Base-by-base conservation (phyloP, 139 green algal species). In the Volvox africanus region DNA sequence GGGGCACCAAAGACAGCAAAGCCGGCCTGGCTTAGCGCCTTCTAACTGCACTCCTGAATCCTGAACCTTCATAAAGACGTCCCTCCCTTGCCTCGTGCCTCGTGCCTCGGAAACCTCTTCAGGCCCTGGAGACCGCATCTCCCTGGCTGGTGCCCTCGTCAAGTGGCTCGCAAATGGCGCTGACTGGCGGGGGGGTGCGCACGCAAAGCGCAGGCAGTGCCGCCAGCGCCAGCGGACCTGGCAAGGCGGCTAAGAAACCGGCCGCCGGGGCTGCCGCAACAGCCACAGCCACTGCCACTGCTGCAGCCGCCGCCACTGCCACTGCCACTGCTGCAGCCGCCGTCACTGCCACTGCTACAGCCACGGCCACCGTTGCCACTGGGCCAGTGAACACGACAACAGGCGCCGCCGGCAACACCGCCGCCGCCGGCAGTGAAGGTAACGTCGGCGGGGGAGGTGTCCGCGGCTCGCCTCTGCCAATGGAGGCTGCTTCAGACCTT, bases 141-240 rank as follows among this genome's bases (percentile, higher is more conserved):
- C 81, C 81, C 61, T 87, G 61, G 61, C 81, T 78, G 61, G 81
- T 87, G 1, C 81, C 81, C 30, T 77, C 44, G 9, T 9, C 44
- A 55, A 55, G 44, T 55, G 44, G 9, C 5, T 55, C 44, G 9
- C 44, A 55, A 55, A 55, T 9, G 44, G 44, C 44, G 44, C 44
- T 55, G 44, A 55, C 44, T 55, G 44, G 5, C 44, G 44, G 44
- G 5, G 44, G 44, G 44, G 44, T 55, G 44, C 44, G 44, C 81
- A 28, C 68, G 30, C 80, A 73, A n/a, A n/a, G 50, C 13, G 22
- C 22, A 55, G 1, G n/a, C 76, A 82, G 26, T 55, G 32, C 32
- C 32, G 76, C 17, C 14, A 36, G 32, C 32, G 76, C 33, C 76
- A 61, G 32, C 12, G 14, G 24, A 20, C 2, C 5, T 1, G 32